Evolutionary conservation across 208 protist species (phyloP), one percentile per base, ranked within the genome.

Genomic region (Leptomonas pyrrhocoris): DNA sequence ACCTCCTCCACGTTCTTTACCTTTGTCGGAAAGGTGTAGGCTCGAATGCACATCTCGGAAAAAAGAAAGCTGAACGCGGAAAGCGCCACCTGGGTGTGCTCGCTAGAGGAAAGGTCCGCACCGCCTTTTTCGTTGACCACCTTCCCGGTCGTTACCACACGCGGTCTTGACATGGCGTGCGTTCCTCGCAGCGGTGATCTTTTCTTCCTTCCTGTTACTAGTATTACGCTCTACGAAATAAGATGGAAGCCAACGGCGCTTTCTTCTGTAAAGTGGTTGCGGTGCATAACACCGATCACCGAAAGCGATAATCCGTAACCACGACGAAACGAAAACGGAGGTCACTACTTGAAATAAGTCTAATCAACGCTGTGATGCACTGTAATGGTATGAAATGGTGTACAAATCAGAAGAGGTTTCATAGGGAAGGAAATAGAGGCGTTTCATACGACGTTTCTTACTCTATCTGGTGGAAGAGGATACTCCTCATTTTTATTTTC

Each of bases 61-160:
- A 95, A 95, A 21, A 95, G 81, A 60, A 92, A 95, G 69, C 86
- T 93, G 73, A 94, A 93, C 13, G 81, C 78, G 0, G 90, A 90
- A n/a, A 92, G 77, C 2, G 90, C 81, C 4, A 95, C 87, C 49
- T 78, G 81, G 6, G 76, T 73, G 40, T 88, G 81, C 45, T 88
- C 79, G 45, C 59, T 81, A 25, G 65, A 71, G 13, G 65, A 68
- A 9, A 79, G 49, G 4, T 67, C 66, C 0, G 70, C n/a, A 30
- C 68, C 69, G 46, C 74, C 65, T 61, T 77, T 74, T 27, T 70
- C 70, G 16, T 58, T 48, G 21, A 57, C 59, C 27, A 77, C 79
- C 67, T 74, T 88, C 59, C 36, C 62, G 18, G 46, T 77, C 38
- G 65, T 21, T 16, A 67, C 27, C 8, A 45, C 43, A 36, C 78